Evolutionary conservation across 2,329 filamentous ascomycete genomes (phyloP), one percentile per base, ranked within the genome.

Genomic region (Paecilomyces variotii): DNA sequence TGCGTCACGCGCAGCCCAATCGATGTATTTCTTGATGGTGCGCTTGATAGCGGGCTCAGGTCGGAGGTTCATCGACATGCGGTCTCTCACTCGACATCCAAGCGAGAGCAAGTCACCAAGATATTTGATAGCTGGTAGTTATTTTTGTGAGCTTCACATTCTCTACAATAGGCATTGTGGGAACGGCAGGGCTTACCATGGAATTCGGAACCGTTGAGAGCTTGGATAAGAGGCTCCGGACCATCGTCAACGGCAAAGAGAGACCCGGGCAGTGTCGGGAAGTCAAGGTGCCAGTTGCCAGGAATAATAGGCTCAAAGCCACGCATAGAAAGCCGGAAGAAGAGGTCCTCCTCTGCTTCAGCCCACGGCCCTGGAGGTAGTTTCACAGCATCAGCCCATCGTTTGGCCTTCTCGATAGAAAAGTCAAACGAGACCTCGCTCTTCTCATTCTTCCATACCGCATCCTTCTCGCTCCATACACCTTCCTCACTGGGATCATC

Each of bases 301-400:
- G 82, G 81, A 11, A 86, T 66, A 1, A 85, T 68, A 9, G 83
- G 79, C 69, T 85, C 82, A 56, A 79, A 80, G 14, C 83, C 83
- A 50, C 83, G 80, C 71, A 80, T 77, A 4, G 76, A 76, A 30
- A 85, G 76, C 59, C 80, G 80, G 59, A 79, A 77, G 62, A 80
- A 80, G 2, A 85, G 70, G 34, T 78, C 76, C 49, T 80, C 77
- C 57, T 84, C 81, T 56, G 80, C 78, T 27, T 78, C 72, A 2
- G 76, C 73, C 79, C 80, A 85, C 52, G 78, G 76, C 27, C 73
- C 72, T 10, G 68, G 64, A 2, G 76, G 75, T 4, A 82, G 67
- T 53, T 71, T 66, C 26, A 74, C 63, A 1, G 72, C 69, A n/a
- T 68, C 66, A n/a, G 68, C 70, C 65, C 72, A 66, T 30, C 72